Base-by-base conservation (phyloP, 768 basidiomycete genomes). In the Lactifluus pinguis region DNA sequence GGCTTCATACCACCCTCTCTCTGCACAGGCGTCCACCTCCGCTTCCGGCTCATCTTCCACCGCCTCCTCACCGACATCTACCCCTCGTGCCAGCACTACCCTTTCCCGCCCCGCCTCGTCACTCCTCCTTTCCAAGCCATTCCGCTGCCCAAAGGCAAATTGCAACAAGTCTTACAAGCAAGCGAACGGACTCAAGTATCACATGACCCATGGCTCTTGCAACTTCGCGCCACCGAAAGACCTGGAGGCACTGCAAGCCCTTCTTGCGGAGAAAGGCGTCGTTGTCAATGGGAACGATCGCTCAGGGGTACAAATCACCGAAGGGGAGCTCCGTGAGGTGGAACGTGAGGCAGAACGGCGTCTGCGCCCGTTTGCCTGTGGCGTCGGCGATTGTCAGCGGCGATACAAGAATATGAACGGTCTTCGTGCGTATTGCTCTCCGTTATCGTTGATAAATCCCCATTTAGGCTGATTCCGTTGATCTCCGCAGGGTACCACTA, bases 401-500 rank as follows among this genome's bases (percentile, higher is more conserved):
- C 74, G 95, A 69, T 98, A 98, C 77, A 94, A 98, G 81, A 98
- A 99, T 71, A 95, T 98, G 94, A 98, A 98, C 72, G 95, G 95
- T 0, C 76, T 98, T 63, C 75, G 90, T 75, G 60, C 60, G 73
- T 74, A 9, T 14, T 42, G 8, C 55, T 32, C 38, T 29, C 11
- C 44, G 41, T 32, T 30, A 36, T 39, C 34, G n/a, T 42, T 55
- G 21, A 13, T 14, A 6, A 10, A n/a, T 45, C 50, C 51, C 56
- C 44, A 60, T 44, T 53, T 64, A 9, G 44, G 13, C 64, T 65
- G 15, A 61, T 58, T 15, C 3, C 13, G 1, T 48, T 36, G 51
- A 54, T 49, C 19, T 30, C 15, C 10, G 19, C 61, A 76, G 74
- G 76, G 68, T 98, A 98, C 65, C 95, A 98, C 74, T 98, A 98